phyloP scores from a whole-genome alignment of 2,329 filamentous ascomycete species.

The Daldinia sp. region DNA sequence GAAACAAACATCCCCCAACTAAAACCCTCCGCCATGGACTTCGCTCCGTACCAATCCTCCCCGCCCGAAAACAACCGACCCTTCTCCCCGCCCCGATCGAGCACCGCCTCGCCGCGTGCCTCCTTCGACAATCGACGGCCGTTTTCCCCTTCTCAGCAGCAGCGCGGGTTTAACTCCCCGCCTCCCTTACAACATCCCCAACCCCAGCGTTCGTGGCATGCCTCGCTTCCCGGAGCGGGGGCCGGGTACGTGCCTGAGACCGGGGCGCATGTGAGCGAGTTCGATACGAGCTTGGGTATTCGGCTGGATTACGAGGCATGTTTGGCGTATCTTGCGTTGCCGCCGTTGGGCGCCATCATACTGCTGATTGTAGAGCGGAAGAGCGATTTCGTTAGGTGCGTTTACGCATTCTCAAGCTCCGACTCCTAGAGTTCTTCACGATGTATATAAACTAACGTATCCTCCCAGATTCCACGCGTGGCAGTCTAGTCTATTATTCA shows the following conservation, averaged over 20 bases:
- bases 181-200: constrained; percentile 62
- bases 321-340: constrained; percentile 84
- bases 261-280: constrained; percentile 69
- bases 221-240: constrained; percentile 19
- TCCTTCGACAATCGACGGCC: constrained; percentile 66
- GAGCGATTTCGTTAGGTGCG: constrained; percentile 91
- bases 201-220: constrained; percentile 65
- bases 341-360: constrained; percentile 85
- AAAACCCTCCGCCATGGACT: constrained; percentile 72
- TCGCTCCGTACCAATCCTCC: constrained; percentile 95
- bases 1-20: neutral
- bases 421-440: too few relatives aligned
- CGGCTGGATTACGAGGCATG: constrained; percentile 90
- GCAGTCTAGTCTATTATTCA: constrained; percentile 88
- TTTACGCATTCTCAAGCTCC: constrained; percentile 3
- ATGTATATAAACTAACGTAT: constrained; percentile 33
- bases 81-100: constrained; percentile 71
- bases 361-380: constrained; percentile 89
- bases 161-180: constrained; percentile 52
- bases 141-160: constrained; percentile 58
- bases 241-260: constrained; percentile 46
- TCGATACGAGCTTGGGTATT: constrained; percentile 88
- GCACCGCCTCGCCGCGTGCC: constrained; percentile 59
- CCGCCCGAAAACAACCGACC: constrained; percentile 85
- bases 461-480: constrained; percentile 85